Evolutionary conservation across 345 rosid species (phyloP).

Genomic region (Salix suchowensis): DNA sequence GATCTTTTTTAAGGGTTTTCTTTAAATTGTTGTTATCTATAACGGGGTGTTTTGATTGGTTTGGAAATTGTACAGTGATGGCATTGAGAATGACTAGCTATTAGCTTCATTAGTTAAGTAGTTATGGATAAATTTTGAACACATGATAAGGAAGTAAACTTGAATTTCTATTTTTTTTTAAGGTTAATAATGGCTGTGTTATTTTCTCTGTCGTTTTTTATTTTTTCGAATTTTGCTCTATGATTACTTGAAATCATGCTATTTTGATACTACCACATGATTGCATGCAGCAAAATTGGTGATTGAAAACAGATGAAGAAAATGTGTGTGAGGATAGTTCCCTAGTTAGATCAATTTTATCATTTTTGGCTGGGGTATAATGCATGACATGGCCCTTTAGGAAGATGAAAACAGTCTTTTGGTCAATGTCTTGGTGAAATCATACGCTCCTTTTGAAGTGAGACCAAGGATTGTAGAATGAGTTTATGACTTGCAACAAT

Average conservation of each 20-base stretch:
- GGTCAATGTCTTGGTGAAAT: background rate
- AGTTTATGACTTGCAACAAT: background rate
- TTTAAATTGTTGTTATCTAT: background rate
- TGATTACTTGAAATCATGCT: background rate
- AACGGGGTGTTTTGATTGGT: background rate
- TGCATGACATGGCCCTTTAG: background rate
- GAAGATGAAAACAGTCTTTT: background rate
- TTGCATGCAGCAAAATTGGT: background rate
- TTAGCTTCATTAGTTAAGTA: background rate
- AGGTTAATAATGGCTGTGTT: background rate
- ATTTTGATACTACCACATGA: background rate
- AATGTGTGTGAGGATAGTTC: background rate
- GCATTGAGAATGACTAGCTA: background rate
- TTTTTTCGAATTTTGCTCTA: background rate
- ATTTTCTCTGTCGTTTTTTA: background rate
- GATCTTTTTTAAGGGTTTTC: background rate
- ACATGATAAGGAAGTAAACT: background rate
- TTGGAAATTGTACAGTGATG: background rate
- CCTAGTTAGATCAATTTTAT: background rate
- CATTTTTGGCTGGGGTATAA: background rate
- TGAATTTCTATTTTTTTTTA: background rate
- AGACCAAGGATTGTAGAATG: background rate
- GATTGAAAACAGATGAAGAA: background rate
- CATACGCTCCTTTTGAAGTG: background rate
- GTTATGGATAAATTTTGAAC: background rate